Evolutionary conservation across 768 basidiomycete genomes (phyloP).

Genomic region (Termitomyces bulborhizus): DNA sequence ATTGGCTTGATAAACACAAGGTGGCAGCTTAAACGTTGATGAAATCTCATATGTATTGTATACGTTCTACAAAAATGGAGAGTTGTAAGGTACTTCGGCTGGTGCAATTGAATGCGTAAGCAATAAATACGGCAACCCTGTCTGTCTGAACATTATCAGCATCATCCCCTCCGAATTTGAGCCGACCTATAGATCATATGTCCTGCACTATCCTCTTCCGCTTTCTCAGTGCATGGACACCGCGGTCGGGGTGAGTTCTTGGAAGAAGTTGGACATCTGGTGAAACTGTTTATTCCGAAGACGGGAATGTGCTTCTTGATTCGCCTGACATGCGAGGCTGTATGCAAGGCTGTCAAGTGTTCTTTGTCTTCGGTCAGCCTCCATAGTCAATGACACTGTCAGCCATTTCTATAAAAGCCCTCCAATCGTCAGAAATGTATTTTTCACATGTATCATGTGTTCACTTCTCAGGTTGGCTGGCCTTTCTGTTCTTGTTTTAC

Average conservation of each 20-base stretch:
- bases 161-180: too few relatives aligned
- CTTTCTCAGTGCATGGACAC: background rate
- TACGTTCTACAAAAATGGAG: too few relatives aligned
- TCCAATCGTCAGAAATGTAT: background rate
- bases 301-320: background rate
- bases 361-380: background rate
- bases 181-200: too few relatives aligned
- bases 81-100: too few relatives aligned
- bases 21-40: too few relatives aligned
- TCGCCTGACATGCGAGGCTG: background rate
- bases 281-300: background rate
- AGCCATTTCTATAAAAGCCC: slow-evolving; percentile 1
- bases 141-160: too few relatives aligned
- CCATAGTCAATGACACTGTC: background rate
- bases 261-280: background rate
- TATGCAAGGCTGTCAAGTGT: background rate
- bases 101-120: too few relatives aligned
- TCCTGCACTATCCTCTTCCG: too few relatives aligned
- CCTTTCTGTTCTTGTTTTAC: slow-evolving; percentile 7
- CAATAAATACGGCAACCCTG: too few relatives aligned
- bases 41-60: too few relatives aligned
- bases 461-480: slow-evolving; percentile 1
- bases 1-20: too few relatives aligned
- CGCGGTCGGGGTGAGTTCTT: background rate
- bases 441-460: slow-evolving; percentile 4